These are phyloP conservation scores for Mycena sanguinolenta DNA, from an alignment of 768 basidiomycete species.

Conservation along the genomic window DNA sequence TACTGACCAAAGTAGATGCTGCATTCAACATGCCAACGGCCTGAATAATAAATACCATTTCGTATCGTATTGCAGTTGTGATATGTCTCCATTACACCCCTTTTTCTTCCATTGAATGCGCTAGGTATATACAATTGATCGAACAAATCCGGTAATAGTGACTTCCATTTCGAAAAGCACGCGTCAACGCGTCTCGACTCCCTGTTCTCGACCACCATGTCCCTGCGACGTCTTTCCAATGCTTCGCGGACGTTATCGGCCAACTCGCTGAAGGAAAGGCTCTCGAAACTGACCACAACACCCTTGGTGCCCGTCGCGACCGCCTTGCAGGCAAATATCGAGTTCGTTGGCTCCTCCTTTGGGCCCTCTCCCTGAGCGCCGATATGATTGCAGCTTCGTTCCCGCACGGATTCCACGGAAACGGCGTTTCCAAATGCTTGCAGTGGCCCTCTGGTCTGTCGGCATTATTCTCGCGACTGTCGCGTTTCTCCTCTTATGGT, in stretches of 20 bases:
- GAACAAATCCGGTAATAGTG: not conserved
- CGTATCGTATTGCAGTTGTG: too few relatives aligned
- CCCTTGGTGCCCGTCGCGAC: constrained; percentile 70
- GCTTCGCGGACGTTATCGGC: constrained; percentile 70
- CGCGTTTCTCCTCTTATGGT: constrained; percentile 88
- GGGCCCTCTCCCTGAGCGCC: not conserved
- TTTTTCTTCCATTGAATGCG: too few relatives aligned
- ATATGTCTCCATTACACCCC: too few relatives aligned
- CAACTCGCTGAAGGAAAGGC: constrained; percentile 69
- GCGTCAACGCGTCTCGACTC: constrained; percentile 33
- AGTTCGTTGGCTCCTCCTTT: constrained; percentile 60
- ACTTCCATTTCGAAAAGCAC: constrained; percentile 12
- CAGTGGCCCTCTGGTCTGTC: constrained; percentile 91
- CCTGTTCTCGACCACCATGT: constrained; percentile 36
- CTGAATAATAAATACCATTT: too few relatives aligned
- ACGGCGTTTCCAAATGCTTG: constrained; percentile 89
- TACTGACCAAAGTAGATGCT: too few relatives aligned
- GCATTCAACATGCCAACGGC: too few relatives aligned
- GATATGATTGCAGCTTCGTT: constrained; percentile 70
- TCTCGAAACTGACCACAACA: constrained; percentile 72
- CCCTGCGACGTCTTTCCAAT: constrained; percentile 46
- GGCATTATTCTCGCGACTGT: constrained; percentile 76
- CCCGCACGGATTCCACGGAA: constrained; percentile 89
- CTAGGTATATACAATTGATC: too few relatives aligned
- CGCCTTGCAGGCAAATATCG: constrained; percentile 78